Percentiles rank a stretch among this genome's conserved stretches.
Evolutionary conservation across 192 early-diverging fungal species (phyloP).

Genomic region (Pilobolus umbonatus): DNA sequence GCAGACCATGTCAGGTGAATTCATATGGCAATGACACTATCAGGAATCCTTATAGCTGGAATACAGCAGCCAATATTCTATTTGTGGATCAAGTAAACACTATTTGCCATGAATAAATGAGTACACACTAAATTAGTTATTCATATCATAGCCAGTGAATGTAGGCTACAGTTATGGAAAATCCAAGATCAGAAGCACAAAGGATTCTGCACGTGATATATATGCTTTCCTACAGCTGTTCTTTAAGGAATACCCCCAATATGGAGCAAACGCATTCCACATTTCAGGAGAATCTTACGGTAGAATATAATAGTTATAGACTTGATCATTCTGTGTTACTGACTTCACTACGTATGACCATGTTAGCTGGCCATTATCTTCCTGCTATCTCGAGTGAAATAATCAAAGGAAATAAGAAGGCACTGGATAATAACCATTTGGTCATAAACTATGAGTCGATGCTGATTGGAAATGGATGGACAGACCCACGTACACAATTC

Average conservation of each 20-base stretch:
- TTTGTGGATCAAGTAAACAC: slow-evolving; percentile 69
- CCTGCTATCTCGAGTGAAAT: slow-evolving; percentile 85
- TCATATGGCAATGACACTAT: slow-evolving; percentile 62
- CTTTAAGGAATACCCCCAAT: slow-evolving; percentile 82
- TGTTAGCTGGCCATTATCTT: slow-evolving; percentile 94
- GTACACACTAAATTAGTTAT: background rate
- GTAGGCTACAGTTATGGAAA: slow-evolving; percentile 88
- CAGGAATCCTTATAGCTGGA: slow-evolving; percentile 81
- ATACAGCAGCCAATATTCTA: slow-evolving; percentile 81
- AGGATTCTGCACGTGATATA: slow-evolving; percentile 78
- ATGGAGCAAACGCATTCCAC: slow-evolving; percentile 71
- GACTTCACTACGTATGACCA: slow-evolving; percentile 35
- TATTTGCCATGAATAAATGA: background rate
- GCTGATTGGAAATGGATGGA: slow-evolving; percentile 89
- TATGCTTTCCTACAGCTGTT: slow-evolving; percentile 93
- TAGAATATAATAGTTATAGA: slow-evolving; percentile 12
- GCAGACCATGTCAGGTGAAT: slow-evolving; percentile 76
- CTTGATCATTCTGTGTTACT: background rate
- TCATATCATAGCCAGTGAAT: slow-evolving; percentile 62
- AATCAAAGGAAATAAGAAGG: slow-evolving; percentile 61
- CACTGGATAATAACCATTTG: background rate
- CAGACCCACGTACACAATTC: slow-evolving; percentile 83
- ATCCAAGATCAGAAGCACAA: slow-evolving; percentile 61
- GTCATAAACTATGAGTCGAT: slow-evolving; percentile 67
- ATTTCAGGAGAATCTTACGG: slow-evolving; percentile 76